Evolutionary conservation across 2,329 filamentous ascomycete genomes (phyloP), one percentile per base, ranked within the genome.

Genomic region (Sarocladiaceae sp.): DNA sequence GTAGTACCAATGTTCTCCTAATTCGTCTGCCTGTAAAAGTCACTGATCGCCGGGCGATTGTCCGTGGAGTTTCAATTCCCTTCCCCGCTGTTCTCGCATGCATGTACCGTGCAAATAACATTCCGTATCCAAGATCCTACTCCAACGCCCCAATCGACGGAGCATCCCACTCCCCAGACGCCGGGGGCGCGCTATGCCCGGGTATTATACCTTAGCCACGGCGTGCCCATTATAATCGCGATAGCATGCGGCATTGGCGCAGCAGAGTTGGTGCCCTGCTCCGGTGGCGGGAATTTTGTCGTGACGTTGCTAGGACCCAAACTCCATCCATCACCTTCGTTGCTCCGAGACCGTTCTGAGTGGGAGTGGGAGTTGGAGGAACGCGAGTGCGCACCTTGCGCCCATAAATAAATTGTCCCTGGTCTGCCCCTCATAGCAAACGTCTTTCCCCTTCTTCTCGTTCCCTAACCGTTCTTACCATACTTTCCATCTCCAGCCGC

Each of bases 201-300:
- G 44, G 17, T 48, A 48, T 48, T 48, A 31, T 48, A 48, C 44
- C 44, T 33, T 48, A 33, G 44, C 26, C 44, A 48, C 26, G 44
- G 28, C 23, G 44, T 48, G 25, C 17, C 25, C 25, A 25, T 11
- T 46, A 15, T 22, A 22, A 48, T 48, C 44, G 44, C 33, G 44
- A 48, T 48, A 28, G 44, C n/a, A 15, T 8, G 29, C 44, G 40
- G 40, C 40, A 28, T 46, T 46, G 22, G 15, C 25, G 23, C 35
- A n/a, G 11, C 20, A n/a, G 20, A 36, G 8, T 5, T 36, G 8
- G 33, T 36, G 7, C 15, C 22, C 22, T 42, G 37, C 22, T n/a
- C 22, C 37, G 22, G 6, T 22, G 37, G 17, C 12, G 37, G 40
- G 40, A 10, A 18, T 18, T n/a, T 10, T 13, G 22, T 25, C 40